Percentiles rank a stretch among this genome's conserved stretches.
phyloP scores from a whole-genome alignment of 305 asterid species.

The Fraxinus angustifolia region DNA sequence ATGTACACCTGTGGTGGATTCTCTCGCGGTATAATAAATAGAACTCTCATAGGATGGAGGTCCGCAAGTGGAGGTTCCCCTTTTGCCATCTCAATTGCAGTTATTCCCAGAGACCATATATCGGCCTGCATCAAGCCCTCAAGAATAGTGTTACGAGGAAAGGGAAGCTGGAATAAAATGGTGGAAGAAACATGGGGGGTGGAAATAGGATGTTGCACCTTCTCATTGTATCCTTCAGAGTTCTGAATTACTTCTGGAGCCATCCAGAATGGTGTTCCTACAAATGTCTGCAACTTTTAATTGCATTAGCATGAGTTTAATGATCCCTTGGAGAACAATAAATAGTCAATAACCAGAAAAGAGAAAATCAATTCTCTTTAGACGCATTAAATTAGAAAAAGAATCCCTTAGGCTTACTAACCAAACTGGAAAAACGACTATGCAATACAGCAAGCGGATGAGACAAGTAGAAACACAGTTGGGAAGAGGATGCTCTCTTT shows the following conservation, averaged over 20 bases:
- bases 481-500: slow-evolving; percentile 1
- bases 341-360: slow-evolving; percentile 16
- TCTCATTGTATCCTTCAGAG: slow-evolving; percentile 92
- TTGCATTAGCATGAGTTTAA: slow-evolving; percentile 47
- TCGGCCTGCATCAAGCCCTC: slow-evolving; percentile 72
- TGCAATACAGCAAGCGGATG: slow-evolving; percentile 3
- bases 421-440: slow-evolving; percentile 11
- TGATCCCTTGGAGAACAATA: slow-evolving; percentile 27
- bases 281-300: slow-evolving; percentile 77
- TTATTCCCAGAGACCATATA: slow-evolving; percentile 95
- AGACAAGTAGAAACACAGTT: slow-evolving; percentile 10
- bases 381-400: neutral
- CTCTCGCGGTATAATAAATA: slow-evolving; percentile 93
- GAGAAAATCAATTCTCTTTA: slow-evolving; percentile 13
- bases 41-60: slow-evolving; percentile 96
- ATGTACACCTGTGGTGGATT: slow-evolving; percentile 85
- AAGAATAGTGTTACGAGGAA: slow-evolving; percentile 11
- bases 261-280: slow-evolving; percentile 99
- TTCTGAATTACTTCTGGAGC: slow-evolving; percentile 98
- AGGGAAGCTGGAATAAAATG: neutral
- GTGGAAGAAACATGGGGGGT: neutral
- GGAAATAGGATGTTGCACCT: slow-evolving; percentile 38
- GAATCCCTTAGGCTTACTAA: slow-evolving; percentile 6
- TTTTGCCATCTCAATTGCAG: slow-evolving; percentile 93
- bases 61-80: slow-evolving; percentile 98